Base-by-base conservation (phyloP, 1,139 yeast species). In the Magnusiomyces tetraspermus region DNA sequence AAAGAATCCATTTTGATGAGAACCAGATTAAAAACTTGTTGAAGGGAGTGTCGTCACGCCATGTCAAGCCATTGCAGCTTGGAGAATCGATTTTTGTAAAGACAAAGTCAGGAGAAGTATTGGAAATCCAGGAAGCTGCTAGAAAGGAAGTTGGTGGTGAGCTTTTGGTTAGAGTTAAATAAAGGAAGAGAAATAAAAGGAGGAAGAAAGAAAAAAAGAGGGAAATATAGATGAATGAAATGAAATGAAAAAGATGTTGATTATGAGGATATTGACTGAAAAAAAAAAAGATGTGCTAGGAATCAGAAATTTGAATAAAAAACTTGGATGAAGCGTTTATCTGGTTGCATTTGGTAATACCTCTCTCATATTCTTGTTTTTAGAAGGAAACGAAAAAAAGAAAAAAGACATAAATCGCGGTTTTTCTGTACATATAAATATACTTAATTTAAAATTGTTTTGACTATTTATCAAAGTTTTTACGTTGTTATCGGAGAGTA, bases 81-180 rank as follows among this genome's bases (percentile, higher is more conserved):
- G 96, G 97, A 30, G 99, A 92, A 69, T 77, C 87, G 57, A 79
- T 90, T 60, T 81, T 92, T 61, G 77, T 92, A 41, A 74, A 76
- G 55, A 56, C 57, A 31, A 69, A 68, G 31, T 73, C 72, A 52
- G 75, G 76, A 5, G 73, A 76, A 6, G 79, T 86, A 49, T 74
- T 84, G 48, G 74, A 86, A 60, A 89, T 87, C 53, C 88, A 85
- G 61, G 96, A 90, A 62, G 97, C 97, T 44, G 86, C 94, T 30
- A 77, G 79, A 59, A 82, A 78, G 66, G 79, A 82, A 55, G 65
- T 82, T 48, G 80, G 78, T 41, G 97, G 96, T 44, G 84, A 85
- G 71, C 82, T 88, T 24, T 75, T 90, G 59, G 87, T 95, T 67
- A 82, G 97, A 63, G 84, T 86, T 52, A 79, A 76, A 66, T 83